Evolutionary conservation across 148 eudicot species (phyloP), one percentile per base, ranked within the genome.

Genomic region (Chenopodium suecicum): DNA sequence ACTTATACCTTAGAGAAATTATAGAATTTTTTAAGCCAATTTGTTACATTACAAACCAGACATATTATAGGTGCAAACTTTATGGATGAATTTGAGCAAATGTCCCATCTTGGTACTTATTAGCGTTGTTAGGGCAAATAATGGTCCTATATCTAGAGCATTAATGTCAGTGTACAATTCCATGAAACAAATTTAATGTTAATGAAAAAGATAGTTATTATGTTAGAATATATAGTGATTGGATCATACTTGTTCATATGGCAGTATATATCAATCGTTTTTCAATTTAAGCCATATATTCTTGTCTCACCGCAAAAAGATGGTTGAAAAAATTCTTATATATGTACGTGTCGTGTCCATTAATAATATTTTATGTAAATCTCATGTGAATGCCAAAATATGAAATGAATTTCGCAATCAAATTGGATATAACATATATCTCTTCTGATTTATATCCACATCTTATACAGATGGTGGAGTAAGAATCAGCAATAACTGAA

Each of bases 141-240:
- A 66, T 66, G 70, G 70, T 66, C 70, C 70, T 66, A 37, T 11
- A 66, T 66, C 70, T 66, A 66, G 29, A 66, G 10, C 34, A 66
- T 66, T 66, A 9, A 25, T 66, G 32, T 29, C 41, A 67, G 12
- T 67, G 70, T 67, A 67, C 70, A 27, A 27, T 67, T 67, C 12
- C 16, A 67, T 29, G 70, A 67, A 67, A 67, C 37, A 67, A 7
- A 67, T 67, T 67, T 9, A 67, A 11, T 67, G 16, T 29, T 7
- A 3, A 23, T 29, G 70, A 29, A 67, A 67, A 67, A 29, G 37
- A 67, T 2, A 67, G 14, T 13, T 67, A 27, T 67, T 27, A 0
- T 67, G 37, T 67, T 67, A 67, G 4, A 27, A 48, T 11, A 9
- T 48, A 27, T 66, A 66, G 17, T 25, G 11, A 25, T 1, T 27